These are phyloP conservation scores for Emydomyces testavorans DNA, from an alignment of 2,329 filamentous ascomycete species.

Conservation along the genomic window DNA sequence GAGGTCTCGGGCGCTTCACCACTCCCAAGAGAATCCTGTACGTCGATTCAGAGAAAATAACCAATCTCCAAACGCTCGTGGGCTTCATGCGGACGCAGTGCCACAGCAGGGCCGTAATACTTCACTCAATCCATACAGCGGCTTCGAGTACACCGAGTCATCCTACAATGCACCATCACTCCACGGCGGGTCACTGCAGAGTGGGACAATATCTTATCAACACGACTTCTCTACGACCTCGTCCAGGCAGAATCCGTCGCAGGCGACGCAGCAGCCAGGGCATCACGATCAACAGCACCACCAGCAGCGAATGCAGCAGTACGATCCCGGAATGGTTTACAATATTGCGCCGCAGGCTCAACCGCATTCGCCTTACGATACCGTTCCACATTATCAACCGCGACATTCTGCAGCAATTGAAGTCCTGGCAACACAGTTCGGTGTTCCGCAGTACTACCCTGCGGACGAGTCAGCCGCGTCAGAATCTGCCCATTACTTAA, in stretches of 20 bases:
- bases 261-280: constrained; percentile 19
- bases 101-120: constrained; percentile 28
- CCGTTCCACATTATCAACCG: constrained; percentile 60
- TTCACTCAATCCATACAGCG: constrained; percentile 31
- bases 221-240: constrained; percentile 47
- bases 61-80: constrained; percentile 25
- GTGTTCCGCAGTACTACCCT: constrained; percentile 63
- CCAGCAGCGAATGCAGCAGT: constrained; percentile 40
- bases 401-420: constrained; percentile 68
- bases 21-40: constrained; percentile 41
- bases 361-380: constrained; percentile 58
- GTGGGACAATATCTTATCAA: constrained; percentile 51
- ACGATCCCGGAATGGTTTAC: constrained; percentile 64
- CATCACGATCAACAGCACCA: constrained; percentile 41
- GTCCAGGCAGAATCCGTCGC: constrained; percentile 21
- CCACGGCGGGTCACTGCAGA: constrained; percentile 36
- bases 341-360: constrained; percentile 54
- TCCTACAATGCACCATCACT: constrained; percentile 45
- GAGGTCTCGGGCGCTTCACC: constrained; percentile 43
- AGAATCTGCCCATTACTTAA: constrained; percentile 51
- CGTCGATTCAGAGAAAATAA: constrained; percentile 29
- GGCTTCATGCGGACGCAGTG: constrained; percentile 20
- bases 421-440: constrained; percentile 58
- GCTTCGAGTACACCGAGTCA: constrained; percentile 47
- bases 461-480: constrained; percentile 53